phyloP scores from a whole-genome alignment of 768 basidiomycete species.

The Ramaria rubella region DNA sequence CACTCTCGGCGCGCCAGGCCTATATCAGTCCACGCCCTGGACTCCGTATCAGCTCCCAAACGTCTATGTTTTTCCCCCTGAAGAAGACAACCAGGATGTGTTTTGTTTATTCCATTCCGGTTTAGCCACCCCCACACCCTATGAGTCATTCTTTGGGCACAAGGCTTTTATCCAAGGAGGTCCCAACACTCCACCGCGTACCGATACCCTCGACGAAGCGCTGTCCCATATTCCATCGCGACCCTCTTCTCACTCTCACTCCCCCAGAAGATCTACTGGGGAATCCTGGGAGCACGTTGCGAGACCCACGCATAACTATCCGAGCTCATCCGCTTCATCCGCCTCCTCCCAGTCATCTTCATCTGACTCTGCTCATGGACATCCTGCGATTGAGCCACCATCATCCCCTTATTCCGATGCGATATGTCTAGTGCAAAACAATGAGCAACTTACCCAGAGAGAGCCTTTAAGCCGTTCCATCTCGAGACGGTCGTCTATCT shows the following conservation, averaged over 20 bases:
- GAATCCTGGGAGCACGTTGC: background rate
- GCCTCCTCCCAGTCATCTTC: background rate
- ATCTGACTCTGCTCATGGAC: background rate
- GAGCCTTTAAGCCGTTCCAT: background rate
- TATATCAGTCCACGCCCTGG: background rate
- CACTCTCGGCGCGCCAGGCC: background rate
- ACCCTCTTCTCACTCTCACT: background rate
- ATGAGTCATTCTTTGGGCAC: background rate
- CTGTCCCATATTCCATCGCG: background rate
- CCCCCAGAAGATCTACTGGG: background rate
- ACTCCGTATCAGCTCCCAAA: background rate
- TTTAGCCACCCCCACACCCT: background rate
- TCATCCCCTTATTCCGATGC: background rate
- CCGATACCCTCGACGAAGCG: background rate
- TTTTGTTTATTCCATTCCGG: background rate
- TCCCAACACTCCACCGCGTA: background rate
- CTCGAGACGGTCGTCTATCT: conserved; percentile 4
- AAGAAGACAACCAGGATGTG: background rate
- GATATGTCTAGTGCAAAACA: background rate
- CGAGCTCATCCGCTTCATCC: background rate
- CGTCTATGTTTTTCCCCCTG: conserved; percentile 5
- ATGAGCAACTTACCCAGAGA: background rate
- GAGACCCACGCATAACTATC: background rate
- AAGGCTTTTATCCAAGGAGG: background rate
- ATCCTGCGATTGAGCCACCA: background rate